Conservation (phyloP, 2,329 filamentous ascomycete genomes). For the Helminthosporium solani region DNA sequence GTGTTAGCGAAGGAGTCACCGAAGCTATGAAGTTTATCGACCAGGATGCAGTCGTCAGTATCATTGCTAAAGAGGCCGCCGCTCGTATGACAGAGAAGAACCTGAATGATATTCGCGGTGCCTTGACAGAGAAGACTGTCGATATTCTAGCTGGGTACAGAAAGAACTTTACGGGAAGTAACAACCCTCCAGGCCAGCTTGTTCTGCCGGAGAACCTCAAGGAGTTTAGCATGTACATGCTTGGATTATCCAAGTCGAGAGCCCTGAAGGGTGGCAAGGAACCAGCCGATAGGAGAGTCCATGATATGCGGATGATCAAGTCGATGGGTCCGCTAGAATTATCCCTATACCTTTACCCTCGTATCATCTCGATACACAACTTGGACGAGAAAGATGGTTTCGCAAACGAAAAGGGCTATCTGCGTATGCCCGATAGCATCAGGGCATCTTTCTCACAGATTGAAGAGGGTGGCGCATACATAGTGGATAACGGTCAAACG, state of each 20-base stretch:
- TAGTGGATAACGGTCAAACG: slow-evolving; percentile 93
- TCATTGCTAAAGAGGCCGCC: slow-evolving; percentile 91
- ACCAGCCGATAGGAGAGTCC: slow-evolving; percentile 83
- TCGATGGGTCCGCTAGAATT: slow-evolving; percentile 84
- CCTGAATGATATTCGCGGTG: slow-evolving; percentile 81
- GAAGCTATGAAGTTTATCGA: slow-evolving; percentile 91
- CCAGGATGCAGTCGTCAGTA: slow-evolving; percentile 85
- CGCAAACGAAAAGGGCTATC: slow-evolving; percentile 84
- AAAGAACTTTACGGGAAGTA: slow-evolving; percentile 81
- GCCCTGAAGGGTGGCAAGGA: slow-evolving; percentile 92
- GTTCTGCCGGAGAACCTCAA: slow-evolving; percentile 95
- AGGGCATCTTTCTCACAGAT: slow-evolving; percentile 84
- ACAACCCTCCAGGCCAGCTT: slow-evolving; percentile 85
- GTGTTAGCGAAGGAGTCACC: slow-evolving; percentile 79
- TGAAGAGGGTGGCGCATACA: slow-evolving; percentile 89
- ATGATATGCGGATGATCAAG: slow-evolving; percentile 88
- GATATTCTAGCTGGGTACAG: slow-evolving; percentile 90
- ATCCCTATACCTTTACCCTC: slow-evolving; percentile 89
- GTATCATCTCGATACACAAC: slow-evolving; percentile 89
- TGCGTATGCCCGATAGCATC: slow-evolving; percentile 77
- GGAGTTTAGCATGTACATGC: slow-evolving; percentile 94
- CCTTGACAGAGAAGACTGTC: slow-evolving; percentile 85
- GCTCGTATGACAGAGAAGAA: slow-evolving; percentile 75
- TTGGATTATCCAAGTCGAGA: slow-evolving; percentile 83
- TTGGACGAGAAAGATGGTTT: slow-evolving; percentile 87